Evolutionary conservation across 768 basidiomycete genomes (phyloP).

Genomic region (Arthromyces matolae): DNA sequence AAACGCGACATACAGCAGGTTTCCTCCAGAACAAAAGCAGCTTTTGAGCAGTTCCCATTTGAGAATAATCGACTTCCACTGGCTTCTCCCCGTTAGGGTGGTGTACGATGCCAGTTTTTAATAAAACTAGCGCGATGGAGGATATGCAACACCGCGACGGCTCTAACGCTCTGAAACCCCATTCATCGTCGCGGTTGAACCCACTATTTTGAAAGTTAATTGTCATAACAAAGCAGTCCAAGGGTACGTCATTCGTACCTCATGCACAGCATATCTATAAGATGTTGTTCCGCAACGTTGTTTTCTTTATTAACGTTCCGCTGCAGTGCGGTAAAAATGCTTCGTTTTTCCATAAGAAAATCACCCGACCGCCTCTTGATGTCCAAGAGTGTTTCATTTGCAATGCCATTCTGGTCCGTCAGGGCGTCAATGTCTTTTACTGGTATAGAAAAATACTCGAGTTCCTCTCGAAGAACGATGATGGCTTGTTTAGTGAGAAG

Average conservation of each 20-base stretch:
- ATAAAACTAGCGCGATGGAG: conserved; percentile 92
- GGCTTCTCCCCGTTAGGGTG: conserved; percentile 60
- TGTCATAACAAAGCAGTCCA: not conserved
- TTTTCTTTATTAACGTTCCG: conserved; percentile 99
- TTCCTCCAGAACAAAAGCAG: conserved; percentile 97
- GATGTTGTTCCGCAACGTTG: conserved; percentile 96
- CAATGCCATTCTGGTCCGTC: conserved; percentile 76
- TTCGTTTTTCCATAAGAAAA: conserved; percentile 82
- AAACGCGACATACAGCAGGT: conserved; percentile 73
- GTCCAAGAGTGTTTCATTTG: conserved; percentile 72
- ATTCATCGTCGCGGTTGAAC: conserved; percentile 95
- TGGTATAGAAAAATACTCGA: conserved; percentile 97
- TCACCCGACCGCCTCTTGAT: conserved; percentile 86
- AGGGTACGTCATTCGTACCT: conserved; percentile 51
- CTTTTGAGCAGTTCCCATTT: conserved; percentile 98
- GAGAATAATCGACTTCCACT: conserved; percentile 82
- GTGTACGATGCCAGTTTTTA: conserved; percentile 95
- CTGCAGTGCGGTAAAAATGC: conserved; percentile 96
- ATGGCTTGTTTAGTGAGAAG: conserved; percentile 95
- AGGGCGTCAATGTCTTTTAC: conserved; percentile 57
- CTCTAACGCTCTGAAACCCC: conserved; percentile 96
- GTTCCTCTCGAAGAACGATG: conserved; percentile 95
- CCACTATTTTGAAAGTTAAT: conserved; percentile 51
- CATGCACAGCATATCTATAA: conserved; percentile 99
- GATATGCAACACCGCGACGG: conserved; percentile 97